These are phyloP conservation scores for Straminergon stramineum DNA, from an alignment of 225 moss, liverwort and hornwort species.

Conservation along the genomic window DNA sequence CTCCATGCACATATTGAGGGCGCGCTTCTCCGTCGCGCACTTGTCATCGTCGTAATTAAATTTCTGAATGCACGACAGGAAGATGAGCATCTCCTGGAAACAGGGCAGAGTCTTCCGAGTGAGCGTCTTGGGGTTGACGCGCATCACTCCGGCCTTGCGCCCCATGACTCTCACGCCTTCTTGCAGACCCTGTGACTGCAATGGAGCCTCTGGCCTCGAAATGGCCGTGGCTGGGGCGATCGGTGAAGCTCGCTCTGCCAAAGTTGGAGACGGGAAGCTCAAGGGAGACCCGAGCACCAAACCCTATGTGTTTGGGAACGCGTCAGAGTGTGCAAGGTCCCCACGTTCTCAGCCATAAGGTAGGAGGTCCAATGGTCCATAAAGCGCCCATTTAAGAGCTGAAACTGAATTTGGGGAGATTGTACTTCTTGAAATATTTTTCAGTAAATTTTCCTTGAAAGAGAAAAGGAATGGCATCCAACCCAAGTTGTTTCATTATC, in stretches of 20 bases:
- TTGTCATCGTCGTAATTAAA: constrained; percentile 82
- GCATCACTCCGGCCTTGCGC: constrained; percentile 89
- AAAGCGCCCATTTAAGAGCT: too few relatives aligned
- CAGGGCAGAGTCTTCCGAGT: constrained; percentile 63
- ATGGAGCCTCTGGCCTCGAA: neutral
- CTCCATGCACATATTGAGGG: constrained; percentile 87
- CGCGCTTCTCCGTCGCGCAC: constrained; percentile 54
- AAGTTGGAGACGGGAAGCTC: neutral
- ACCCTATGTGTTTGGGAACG: neutral
- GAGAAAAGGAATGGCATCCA: too few relatives aligned
- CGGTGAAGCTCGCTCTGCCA: neutral
- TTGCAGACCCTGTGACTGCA: neutral
- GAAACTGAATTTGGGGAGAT: too few relatives aligned
- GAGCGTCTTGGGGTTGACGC: constrained; percentile 77
- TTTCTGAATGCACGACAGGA: constrained; percentile 80
- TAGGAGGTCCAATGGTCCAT: too few relatives aligned
- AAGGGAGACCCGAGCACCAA: neutral
- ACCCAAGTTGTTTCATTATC: too few relatives aligned
- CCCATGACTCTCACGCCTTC: constrained; percentile 39
- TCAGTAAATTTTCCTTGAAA: too few relatives aligned
- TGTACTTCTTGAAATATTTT: too few relatives aligned
- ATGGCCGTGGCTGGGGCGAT: neutral
- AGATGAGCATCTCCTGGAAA: constrained; percentile 83
- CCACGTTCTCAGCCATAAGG: neutral
- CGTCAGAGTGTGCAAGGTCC: neutral